Percentiles rank a stretch among this genome's conserved stretches.
Evolutionary conservation across 2,329 filamentous ascomycete genomes (phyloP).

Genomic region (Epichloe typhina): DNA sequence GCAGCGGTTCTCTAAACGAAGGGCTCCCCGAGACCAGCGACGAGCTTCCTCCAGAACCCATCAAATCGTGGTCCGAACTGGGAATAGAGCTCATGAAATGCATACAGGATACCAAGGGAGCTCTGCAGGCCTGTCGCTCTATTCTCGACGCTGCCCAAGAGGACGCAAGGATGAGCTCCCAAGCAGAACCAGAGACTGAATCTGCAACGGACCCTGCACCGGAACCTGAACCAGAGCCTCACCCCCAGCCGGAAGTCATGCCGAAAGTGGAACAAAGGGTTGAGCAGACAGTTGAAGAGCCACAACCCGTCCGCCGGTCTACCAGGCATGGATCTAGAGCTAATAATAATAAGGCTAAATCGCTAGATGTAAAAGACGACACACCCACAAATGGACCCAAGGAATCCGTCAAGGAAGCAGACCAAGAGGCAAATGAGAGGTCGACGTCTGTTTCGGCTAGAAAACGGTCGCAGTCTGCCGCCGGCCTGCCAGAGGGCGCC

Average conservation of each 20-base stretch:
- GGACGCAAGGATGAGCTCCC: slow-evolving; percentile 6
- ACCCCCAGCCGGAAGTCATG: neutral
- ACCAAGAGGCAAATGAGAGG: slow-evolving; percentile 19
- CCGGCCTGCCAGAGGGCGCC: slow-evolving; percentile 40
- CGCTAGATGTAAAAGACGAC: slow-evolving; percentile 11
- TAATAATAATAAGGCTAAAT: slow-evolving; percentile 1
- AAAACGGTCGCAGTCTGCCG: slow-evolving; percentile 50
- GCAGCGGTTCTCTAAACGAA: neutral
- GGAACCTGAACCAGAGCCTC: neutral
- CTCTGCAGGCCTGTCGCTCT: slow-evolving; percentile 17
- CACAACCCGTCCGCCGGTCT: slow-evolving; percentile 4
- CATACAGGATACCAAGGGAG: slow-evolving; percentile 15
- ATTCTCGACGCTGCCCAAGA: slow-evolving; percentile 12
- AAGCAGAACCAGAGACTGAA: slow-evolving; percentile 2
- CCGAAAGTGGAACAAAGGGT: slow-evolving; percentile 1
- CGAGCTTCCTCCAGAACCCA: slow-evolving; percentile 1
- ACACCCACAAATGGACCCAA: slow-evolving; percentile 11
- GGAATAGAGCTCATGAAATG: slow-evolving; percentile 21
- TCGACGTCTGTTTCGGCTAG: slow-evolving; percentile 31
- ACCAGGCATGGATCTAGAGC: slow-evolving; percentile 4
- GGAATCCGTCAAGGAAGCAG: slow-evolving; percentile 15
- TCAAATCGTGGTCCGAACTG: slow-evolving; percentile 21
- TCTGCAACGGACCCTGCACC: neutral
- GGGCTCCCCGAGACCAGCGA: neutral
- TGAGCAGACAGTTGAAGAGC: slow-evolving; percentile 2